Percentiles rank a stretch among this genome's conserved stretches.
phyloP scores from a whole-genome alignment of 73 alveolate species.

The Paramecium bursaria region DNA sequence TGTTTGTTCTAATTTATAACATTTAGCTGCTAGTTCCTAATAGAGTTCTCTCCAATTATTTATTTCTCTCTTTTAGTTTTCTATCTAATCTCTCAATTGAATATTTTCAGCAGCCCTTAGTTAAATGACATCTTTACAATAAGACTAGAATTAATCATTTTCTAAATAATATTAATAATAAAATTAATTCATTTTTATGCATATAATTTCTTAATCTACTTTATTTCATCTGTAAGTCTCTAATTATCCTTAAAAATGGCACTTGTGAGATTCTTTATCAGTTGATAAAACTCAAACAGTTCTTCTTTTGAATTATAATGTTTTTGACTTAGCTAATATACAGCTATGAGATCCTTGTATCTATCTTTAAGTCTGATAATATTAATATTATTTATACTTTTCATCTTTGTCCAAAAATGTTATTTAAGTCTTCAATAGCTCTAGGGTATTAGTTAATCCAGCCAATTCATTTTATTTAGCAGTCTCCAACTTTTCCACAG shows the following conservation, averaged over 20 bases:
- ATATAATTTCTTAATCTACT: slow-evolving; percentile 21
- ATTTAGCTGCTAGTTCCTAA: too few species aligned
- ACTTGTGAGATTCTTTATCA: slow-evolving; percentile 5
- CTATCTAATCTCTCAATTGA: too few species aligned
- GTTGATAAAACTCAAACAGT: slow-evolving; percentile 20
- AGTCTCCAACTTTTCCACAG: slow-evolving; percentile 8
- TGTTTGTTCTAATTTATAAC: too few species aligned
- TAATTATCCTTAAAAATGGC: slow-evolving; percentile 49
- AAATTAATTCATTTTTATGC: too few species aligned
- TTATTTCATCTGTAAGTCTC: slow-evolving; percentile 50
- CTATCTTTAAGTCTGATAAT: slow-evolving; percentile 24
- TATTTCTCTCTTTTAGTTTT: too few species aligned
- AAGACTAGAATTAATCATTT: too few species aligned
- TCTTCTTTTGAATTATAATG: slow-evolving; percentile 30
- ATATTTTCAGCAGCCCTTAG: too few species aligned
- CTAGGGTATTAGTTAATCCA: background rate
- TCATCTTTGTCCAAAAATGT: background rate
- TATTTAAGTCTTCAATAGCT: slow-evolving; percentile 6
- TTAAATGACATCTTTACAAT: too few species aligned
- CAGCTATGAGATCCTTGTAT: slow-evolving; percentile 1
- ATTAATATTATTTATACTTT: background rate
- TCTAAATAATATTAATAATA: too few species aligned
- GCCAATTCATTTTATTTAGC: background rate
- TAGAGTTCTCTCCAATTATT: too few species aligned
- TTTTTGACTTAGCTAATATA: background rate